Evolutionary conservation across 2,329 filamentous ascomycete genomes (phyloP).

Genomic region (Fusarium domesticum): DNA sequence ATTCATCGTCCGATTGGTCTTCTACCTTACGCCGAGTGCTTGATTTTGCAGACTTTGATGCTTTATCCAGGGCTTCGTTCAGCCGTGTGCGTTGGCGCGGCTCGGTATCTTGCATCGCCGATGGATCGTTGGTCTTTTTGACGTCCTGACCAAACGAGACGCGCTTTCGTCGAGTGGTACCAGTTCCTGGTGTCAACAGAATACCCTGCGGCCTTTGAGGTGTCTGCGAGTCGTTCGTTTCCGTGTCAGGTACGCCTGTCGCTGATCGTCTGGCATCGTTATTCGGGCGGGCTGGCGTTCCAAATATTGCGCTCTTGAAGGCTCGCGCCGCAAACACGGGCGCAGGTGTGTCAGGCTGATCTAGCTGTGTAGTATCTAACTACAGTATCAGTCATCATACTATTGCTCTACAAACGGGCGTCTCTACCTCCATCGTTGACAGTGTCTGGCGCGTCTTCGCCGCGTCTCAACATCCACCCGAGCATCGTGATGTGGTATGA

Average conservation of each 20-base stretch:
- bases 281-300: conserved; percentile 48
- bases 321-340: conserved; percentile 65
- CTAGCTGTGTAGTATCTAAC: conserved; percentile 46
- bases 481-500: conserved; percentile 44
- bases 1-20: conserved; percentile 43
- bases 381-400: conserved; percentile 1
- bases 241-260: conserved; percentile 23
- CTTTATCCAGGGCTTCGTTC: conserved; percentile 44
- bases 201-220: conserved; percentile 56
- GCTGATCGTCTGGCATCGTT: conserved; percentile 31
- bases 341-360: conserved; percentile 62
- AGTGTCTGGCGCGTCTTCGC: conserved; percentile 38
- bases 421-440: conserved; percentile 32
- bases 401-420: background rate
- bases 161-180: conserved; percentile 57
- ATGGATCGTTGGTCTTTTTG: conserved; percentile 39
- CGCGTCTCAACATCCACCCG: conserved; percentile 56
- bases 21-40: conserved; percentile 10
- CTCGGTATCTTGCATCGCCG: conserved; percentile 29
- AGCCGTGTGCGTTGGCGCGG: conserved; percentile 41
- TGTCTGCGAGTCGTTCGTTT: conserved; percentile 38
- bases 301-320: conserved; percentile 62
- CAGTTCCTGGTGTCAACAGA: conserved; percentile 62
- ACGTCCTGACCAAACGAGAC: conserved; percentile 63
- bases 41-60: conserved; percentile 14